Percentiles rank a stretch among this genome's conserved stretches.
Conservation (phyloP, 768 basidiomycete species). For the Candolleomyces eurysporus region DNA sequence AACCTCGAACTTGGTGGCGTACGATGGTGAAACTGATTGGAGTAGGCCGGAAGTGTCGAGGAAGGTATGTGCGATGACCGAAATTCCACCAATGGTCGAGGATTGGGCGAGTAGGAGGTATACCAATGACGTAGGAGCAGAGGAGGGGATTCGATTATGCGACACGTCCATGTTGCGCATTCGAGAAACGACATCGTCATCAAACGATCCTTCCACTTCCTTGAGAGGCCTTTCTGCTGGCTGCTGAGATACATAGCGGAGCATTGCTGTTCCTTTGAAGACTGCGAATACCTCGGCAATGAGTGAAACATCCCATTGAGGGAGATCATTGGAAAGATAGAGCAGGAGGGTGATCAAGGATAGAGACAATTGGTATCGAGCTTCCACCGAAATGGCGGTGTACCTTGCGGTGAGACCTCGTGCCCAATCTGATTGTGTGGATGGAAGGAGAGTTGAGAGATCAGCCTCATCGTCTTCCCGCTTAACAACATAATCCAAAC, state of each 20-base stretch:
- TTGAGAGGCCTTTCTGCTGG: constrained; percentile 39
- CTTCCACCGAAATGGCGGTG: constrained; percentile 58
- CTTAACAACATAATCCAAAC: constrained; percentile 70
- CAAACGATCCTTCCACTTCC: constrained; percentile 19
- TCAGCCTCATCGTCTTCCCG: constrained; percentile 73
- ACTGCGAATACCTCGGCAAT: constrained; percentile 76
- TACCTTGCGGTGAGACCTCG: constrained; percentile 64
- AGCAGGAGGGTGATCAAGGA: constrained; percentile 66
- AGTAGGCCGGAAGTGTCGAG: constrained; percentile 66
- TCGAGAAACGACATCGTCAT: constrained; percentile 65
- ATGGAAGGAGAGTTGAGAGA: constrained; percentile 38
- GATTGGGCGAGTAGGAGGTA: constrained; percentile 59
- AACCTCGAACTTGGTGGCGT: constrained; percentile 67
- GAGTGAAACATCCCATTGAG: constrained; percentile 60
- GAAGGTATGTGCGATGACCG: constrained; percentile 66
- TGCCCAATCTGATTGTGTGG: constrained; percentile 59
- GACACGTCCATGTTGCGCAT: constrained; percentile 77
- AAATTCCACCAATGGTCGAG: constrained; percentile 47
- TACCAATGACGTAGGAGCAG: constrained; percentile 57
- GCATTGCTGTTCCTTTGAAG: constrained; percentile 73
- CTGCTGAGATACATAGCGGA: constrained; percentile 59
- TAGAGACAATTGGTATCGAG: constrained; percentile 73
- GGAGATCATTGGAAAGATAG: constrained; percentile 65
- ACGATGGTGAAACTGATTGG: constrained; percentile 64
- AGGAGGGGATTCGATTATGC: constrained; percentile 33